A percentile compares a stretch with the other conserved stretches of the same genome.
Conservation (phyloP, 2,329 filamentous ascomycete species). For the Cercospora nicotianae region DNA sequence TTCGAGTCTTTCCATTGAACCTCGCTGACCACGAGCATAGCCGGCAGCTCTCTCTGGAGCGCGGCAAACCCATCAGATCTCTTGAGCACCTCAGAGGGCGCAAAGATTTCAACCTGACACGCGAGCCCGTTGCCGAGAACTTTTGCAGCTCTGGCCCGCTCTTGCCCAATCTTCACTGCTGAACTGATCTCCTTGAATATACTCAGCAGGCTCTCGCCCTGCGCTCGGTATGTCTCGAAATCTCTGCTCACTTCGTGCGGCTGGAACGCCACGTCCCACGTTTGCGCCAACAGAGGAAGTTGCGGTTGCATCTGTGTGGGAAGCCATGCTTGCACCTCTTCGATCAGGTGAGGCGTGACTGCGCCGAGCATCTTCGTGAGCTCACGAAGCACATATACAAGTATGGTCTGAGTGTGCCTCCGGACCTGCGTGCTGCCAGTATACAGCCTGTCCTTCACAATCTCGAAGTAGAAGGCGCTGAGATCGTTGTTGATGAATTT, state of each 20-base stretch:
- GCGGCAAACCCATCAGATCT: slow-evolving; percentile 9
- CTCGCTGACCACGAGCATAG: slow-evolving; percentile 47
- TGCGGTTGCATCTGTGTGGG: slow-evolving; percentile 48
- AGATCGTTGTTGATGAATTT: slow-evolving; percentile 79
- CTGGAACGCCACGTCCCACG: slow-evolving; percentile 31
- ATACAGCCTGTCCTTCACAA: slow-evolving; percentile 88
- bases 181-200: slow-evolving; percentile 54
- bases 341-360: slow-evolving; percentile 77
- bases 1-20: slow-evolving; percentile 31
- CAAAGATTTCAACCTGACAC: slow-evolving; percentile 62
- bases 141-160: slow-evolving; percentile 70
- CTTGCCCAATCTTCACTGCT: slow-evolving; percentile 73
- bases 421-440: slow-evolving; percentile 70
- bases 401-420: slow-evolving; percentile 56
- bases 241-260: not conserved
- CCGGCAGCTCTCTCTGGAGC: slow-evolving; percentile 39
- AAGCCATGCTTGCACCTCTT: slow-evolving; percentile 81
- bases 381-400: slow-evolving; percentile 65
- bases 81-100: slow-evolving; percentile 22
- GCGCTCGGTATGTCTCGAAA: slow-evolving; percentile 12
- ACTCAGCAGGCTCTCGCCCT: slow-evolving; percentile 51
- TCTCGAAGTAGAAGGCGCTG: slow-evolving; percentile 91
- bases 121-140: slow-evolving; percentile 78
- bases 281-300: slow-evolving; percentile 31
- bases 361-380: slow-evolving; percentile 78